Base-by-base conservation (phyloP, 306 rosid species). In the Cajanus cajan region DNA sequence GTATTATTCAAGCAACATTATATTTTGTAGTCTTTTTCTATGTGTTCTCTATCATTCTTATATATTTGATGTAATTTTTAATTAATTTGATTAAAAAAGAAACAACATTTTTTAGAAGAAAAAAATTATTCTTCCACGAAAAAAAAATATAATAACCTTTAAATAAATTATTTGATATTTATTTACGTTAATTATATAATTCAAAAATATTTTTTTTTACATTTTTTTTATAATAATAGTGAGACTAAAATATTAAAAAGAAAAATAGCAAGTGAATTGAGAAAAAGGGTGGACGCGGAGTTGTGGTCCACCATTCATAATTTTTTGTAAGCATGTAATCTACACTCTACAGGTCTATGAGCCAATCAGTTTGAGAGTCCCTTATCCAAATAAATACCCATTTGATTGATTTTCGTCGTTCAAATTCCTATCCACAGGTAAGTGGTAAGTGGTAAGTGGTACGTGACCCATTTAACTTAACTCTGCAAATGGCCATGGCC, bases 321-420 rank as follows among this genome's bases (percentile, higher is more conserved):
- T 7, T 8, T 15, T 37, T 6, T 1, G 3, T 3, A 2, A 48
- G 39, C 67, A 51, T 64, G 50, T 63, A 51, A 80, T 80, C 84
- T 39, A 2, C 4, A 24, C 37, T 37, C 18, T 64, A 4, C 2
- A 6, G 13, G 64, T 28, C 25, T 65, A 52, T 54, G 19, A 64
- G 51, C 83, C 86, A 78, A 71, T 68, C 76, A 77, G 58, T 15
- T 0, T 19, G 39, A 0, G 15, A 36, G 40, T 25, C 66, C 65
- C 83, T 83, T 83, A 78, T 83, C 86, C 86, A 57, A 78, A 72
- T 48, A 70, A 73, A 40, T 41, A 63, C 73, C 8, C 66, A 7
- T 24, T 18, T 31, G 43, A 47, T 39, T 6, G 51, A 70, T 55
- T 6, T 55, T 77, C 45, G 9, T 34, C n/a, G 1, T 34, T 79